Conservation (phyloP, 768 basidiomycete species). For the Suillus spraguei region DNA sequence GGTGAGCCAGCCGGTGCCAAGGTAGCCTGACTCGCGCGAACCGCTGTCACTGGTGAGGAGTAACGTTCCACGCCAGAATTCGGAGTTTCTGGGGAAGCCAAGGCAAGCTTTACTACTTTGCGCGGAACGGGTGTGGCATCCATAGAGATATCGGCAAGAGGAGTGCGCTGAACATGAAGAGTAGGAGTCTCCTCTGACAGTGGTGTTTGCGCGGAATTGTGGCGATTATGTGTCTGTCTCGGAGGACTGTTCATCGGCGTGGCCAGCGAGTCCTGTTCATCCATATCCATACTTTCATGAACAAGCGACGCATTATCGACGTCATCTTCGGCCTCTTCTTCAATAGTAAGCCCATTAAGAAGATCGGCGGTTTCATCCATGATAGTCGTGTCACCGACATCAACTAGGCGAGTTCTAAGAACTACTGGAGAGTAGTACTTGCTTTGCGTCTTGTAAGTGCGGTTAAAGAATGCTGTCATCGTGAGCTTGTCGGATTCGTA, state of each 20-base stretch:
- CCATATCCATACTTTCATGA: conserved; percentile 8
- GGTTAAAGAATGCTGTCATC: conserved; percentile 37
- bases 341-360: conserved; percentile 13
- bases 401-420: conserved; percentile 31
- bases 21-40: conserved; percentile 8
- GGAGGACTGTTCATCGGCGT: conserved; percentile 6
- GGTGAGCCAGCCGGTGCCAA: conserved; percentile 26
- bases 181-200: conserved; percentile 5
- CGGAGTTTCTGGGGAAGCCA: not conserved
- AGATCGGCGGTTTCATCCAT: conserved; percentile 17
- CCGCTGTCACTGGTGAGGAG: conserved; percentile 10
- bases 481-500: conserved; percentile 36
- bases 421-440: conserved; percentile 21
- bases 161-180: conserved; percentile 7
- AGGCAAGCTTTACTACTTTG: conserved; percentile 12
- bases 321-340: conserved; percentile 9
- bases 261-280: conserved; percentile 8
- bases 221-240: not conserved
- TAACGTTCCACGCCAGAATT: not conserved
- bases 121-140: conserved; percentile 20
- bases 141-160: conserved; percentile 17
- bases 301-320: not conserved
- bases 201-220: conserved; percentile 10
- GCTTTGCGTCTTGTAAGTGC: conserved; percentile 22
- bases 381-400: conserved; percentile 27